These are phyloP conservation scores for Iris pallida DNA, from an alignment of 116 monocot genomes.

Conservation along the genomic window DNA sequence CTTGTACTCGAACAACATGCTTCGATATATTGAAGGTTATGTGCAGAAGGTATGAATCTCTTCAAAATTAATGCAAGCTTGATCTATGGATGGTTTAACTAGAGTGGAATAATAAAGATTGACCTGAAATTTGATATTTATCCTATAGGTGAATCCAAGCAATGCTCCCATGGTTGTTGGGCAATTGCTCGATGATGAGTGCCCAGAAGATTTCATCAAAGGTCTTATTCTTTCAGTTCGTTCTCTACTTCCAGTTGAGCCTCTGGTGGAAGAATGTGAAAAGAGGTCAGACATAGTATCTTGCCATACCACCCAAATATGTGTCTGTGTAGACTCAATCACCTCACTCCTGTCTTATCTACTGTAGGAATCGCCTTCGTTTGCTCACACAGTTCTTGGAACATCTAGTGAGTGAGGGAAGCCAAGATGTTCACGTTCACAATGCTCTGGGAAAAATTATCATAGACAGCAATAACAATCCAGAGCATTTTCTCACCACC, in stretches of 20 bases:
- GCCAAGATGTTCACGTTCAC: constrained; percentile 99
- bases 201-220: constrained; percentile 99
- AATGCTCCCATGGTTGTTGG: constrained; percentile 98
- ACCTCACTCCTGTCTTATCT: background rate
- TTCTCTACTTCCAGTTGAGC: constrained; percentile 97
- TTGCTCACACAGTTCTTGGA: constrained; percentile 95
- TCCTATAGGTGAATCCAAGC: constrained; percentile 78
- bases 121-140: background rate
- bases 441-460: constrained; percentile 99
- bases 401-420: constrained; percentile 98
- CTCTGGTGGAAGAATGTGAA: constrained; percentile 97
- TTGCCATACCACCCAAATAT: background rate
- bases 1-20: constrained; percentile 94
- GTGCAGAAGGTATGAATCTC: constrained; percentile 81
- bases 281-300: constrained; percentile 52
- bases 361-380: constrained; percentile 76
- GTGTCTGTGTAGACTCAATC: background rate
- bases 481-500: constrained; percentile 96
- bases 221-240: constrained; percentile 98
- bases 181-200: constrained; percentile 95
- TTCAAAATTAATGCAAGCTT: background rate
- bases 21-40: constrained; percentile 99
- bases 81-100: background rate
- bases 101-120: background rate
- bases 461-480: constrained; percentile 99